Evolutionary conservation across 2,329 filamentous ascomycete species (phyloP).

Genomic region (Endoconidiophora laricicola): DNA sequence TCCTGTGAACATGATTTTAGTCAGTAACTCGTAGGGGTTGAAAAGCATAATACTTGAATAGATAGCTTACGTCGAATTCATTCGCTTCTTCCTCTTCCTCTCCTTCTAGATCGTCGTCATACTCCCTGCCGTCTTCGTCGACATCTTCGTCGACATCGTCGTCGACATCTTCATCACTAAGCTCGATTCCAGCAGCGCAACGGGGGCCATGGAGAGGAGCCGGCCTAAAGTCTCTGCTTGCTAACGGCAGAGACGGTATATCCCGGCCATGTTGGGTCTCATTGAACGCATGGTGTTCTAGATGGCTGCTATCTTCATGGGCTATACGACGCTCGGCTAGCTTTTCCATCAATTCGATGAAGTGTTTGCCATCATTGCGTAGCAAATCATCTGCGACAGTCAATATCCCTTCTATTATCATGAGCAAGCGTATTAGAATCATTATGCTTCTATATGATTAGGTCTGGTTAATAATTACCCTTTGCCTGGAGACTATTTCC

Average conservation of each 20-base stretch:
- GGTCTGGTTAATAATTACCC: conserved; percentile 29
- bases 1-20: conserved; percentile 43
- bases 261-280: conserved; percentile 12
- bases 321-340: conserved; percentile 94
- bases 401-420: conserved; percentile 51
- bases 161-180: conserved; percentile 35
- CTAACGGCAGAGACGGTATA: conserved; percentile 26
- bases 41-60: not conserved
- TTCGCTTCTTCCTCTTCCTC: conserved; percentile 11
- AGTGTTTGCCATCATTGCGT: conserved; percentile 98
- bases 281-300: not conserved
- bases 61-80: conserved; percentile 11
- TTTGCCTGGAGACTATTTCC: conserved; percentile 95
- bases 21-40: not conserved
- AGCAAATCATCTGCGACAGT: conserved; percentile 96
- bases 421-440: conserved; percentile 18
- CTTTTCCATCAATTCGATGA: conserved; percentile 99
- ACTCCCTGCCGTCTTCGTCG: conserved; percentile 63
- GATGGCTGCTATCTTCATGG: conserved; percentile 57
- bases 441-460: too few relatives aligned
- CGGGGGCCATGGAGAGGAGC: conserved; percentile 45
- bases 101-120: conserved; percentile 19
- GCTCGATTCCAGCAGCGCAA: conserved; percentile 21
- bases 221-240: conserved; percentile 42
- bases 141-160: conserved; percentile 57